Evolutionary conservation across 495 filamentous ascomycete genomes (phyloP).

Genomic region (Penicillium antarcticum): DNA sequence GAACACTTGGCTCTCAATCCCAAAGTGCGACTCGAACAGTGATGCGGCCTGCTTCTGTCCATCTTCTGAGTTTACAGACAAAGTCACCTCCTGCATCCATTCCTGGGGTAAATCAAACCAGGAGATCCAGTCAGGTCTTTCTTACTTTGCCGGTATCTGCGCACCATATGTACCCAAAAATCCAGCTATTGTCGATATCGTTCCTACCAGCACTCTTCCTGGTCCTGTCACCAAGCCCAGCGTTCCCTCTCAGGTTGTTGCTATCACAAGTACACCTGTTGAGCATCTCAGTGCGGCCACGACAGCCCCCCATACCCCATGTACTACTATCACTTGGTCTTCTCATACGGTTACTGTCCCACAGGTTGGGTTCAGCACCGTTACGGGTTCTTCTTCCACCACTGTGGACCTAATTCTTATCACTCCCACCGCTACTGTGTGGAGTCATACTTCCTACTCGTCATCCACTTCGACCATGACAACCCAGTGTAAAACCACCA

Average conservation of each 20-base stretch:
- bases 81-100: slow-evolving; percentile 76
- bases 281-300: background rate
- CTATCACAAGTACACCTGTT: background rate
- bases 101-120: slow-evolving; percentile 64
- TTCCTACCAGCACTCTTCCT: slow-evolving; percentile 51
- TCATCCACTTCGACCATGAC: background rate
- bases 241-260: slow-evolving; percentile 24
- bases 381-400: slow-evolving; percentile 30
- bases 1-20: slow-evolving; percentile 81
- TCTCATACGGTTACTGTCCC: slow-evolving; percentile 67
- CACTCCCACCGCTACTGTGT: background rate
- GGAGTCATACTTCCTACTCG: background rate
- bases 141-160: slow-evolving; percentile 90
- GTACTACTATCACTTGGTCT: slow-evolving; percentile 59
- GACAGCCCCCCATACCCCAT: slow-evolving; percentile 32
- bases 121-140: slow-evolving; percentile 64
- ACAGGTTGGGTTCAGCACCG: slow-evolving; percentile 66
- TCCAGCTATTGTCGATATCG: slow-evolving; percentile 75
- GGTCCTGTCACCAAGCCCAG: slow-evolving; percentile 14
- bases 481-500: background rate
- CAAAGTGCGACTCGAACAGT: slow-evolving; percentile 79
- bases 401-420: slow-evolving; percentile 17
- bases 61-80: slow-evolving; percentile 66
- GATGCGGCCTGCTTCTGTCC: slow-evolving; percentile 86
- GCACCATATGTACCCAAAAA: slow-evolving; percentile 68